Conservation (phyloP, 495 filamentous ascomycete genomes). For the Xylaria grammica region DNA sequence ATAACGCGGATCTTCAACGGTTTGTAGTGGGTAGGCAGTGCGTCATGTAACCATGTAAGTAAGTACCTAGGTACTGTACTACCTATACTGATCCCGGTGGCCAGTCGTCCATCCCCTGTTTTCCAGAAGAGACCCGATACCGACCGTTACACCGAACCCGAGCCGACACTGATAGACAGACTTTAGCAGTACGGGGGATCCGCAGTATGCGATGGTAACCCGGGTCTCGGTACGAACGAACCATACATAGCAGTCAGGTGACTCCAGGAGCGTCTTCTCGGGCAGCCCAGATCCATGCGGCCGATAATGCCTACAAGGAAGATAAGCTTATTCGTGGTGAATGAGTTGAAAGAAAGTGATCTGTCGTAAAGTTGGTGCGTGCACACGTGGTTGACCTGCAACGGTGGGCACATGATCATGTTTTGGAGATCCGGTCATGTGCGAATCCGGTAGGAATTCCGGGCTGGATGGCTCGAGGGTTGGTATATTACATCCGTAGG, state of each 20-base stretch:
- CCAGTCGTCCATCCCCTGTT: not conserved
- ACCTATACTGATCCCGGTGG: too few species aligned
- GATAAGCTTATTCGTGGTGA: too few species aligned
- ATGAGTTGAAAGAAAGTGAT: too few species aligned
- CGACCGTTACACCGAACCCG: too few species aligned
- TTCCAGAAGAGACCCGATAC: not conserved
- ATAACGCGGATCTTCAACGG: too few species aligned
- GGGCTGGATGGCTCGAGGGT: not conserved
- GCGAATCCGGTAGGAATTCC: not conserved
- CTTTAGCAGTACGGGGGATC: not conserved
- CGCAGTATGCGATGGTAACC: not conserved
- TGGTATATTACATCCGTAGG: too few species aligned
- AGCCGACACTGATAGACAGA: too few species aligned
- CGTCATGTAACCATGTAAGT: too few species aligned
- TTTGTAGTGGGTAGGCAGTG: too few species aligned
- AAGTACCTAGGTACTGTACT: too few species aligned
- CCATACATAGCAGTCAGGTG: not conserved
- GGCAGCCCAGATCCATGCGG: too few species aligned
- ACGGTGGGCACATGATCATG: conserved; percentile 9
- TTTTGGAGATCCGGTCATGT: not conserved
- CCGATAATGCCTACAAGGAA: too few species aligned
- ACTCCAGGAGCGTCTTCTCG: not conserved
- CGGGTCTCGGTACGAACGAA: not conserved
- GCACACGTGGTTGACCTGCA: conserved; percentile 8
- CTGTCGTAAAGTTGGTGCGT: not conserved